Evolutionary conservation across 2,329 filamentous ascomycete genomes (phyloP), one percentile per base, ranked within the genome.

Genomic region (Aspergillus fischeri): DNA sequence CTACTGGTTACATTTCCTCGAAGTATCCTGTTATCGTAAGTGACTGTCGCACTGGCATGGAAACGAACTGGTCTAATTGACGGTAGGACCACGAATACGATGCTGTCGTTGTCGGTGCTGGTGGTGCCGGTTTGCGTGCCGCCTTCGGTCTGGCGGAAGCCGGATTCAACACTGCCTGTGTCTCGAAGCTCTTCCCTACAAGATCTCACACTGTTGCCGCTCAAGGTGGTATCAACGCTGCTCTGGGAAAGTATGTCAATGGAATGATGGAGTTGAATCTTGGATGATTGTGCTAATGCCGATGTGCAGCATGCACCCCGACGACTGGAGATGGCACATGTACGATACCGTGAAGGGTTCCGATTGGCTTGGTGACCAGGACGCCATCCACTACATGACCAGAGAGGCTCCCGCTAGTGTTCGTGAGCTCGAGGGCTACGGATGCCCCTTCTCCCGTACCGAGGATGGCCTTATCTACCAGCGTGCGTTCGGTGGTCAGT

Each of bases 271-370:
- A 24, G 21, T 21, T 41, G 27, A 53, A 32, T 42, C 6, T 49
- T 53, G 56, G 58, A 51, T 17, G 44, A 17, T 57, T n/a, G 47
- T 49, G 58, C 65, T 68, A 65, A 67, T 57, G 24, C 32, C 45
- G 38, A 17, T 47, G 27, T 56, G 63, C 57, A 96, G 96, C 81
- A 97, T 97, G 92, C 92, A 96, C 83, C 86, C 93, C 81, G 92
- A 97, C 72, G 92, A 97, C 80, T 97, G 92, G 92, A 87, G 92
- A 82, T 97, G 92, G 92, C 92, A 97, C 80, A 97, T 97, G 92
- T 97, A 97, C 82, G 92, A 97, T 77, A 97, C 92, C 47, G 92
- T 97, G 74, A 97, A 97, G 83, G 92, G 92, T 65, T 96, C 91
- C 65, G 92, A 97, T 82, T 97, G 92, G 92, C 86, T 97, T 52